A percentile compares a stretch with the other conserved stretches of the same genome.
Conservation (phyloP, 441 rosid species). For the Euphorbia celastroides region DNA sequence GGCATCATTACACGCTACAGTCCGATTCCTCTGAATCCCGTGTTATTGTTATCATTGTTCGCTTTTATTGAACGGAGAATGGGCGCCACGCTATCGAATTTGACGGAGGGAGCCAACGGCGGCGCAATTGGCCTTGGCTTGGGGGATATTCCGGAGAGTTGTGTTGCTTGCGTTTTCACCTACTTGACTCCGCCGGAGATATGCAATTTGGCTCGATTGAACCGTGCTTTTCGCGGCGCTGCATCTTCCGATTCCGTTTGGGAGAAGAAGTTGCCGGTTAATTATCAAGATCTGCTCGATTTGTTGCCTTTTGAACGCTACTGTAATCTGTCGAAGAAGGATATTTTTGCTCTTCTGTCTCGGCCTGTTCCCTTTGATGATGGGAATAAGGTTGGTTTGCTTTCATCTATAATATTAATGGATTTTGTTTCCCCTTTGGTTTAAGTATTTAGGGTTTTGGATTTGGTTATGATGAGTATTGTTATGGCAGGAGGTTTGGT, state of each 20-base stretch:
- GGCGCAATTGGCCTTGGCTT: constrained; percentile 49
- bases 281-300: constrained; percentile 43
- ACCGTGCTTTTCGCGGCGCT: constrained; percentile 57
- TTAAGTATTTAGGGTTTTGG: constrained; percentile 14
- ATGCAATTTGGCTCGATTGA: constrained; percentile 59
- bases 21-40: background rate
- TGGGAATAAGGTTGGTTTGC: constrained; percentile 55
- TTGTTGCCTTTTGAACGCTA: constrained; percentile 38
- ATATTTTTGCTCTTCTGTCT: constrained; percentile 54
- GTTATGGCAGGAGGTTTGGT: constrained; percentile 70
- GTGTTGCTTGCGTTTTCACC: constrained; percentile 62
- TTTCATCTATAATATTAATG: no score
- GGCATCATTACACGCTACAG: background rate
- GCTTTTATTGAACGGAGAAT: constrained; percentile 15
- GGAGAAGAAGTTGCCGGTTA: constrained; percentile 67
- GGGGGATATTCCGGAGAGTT: constrained; percentile 75
- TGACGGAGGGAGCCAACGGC: constrained; percentile 46
- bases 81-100: constrained; percentile 75
- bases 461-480: constrained; percentile 3
- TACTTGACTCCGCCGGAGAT: constrained; percentile 70
- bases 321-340: constrained; percentile 48
- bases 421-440: background rate
- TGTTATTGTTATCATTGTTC: background rate
- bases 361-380: constrained; percentile 57
- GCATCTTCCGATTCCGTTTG: constrained; percentile 82